Evolutionary conservation across 306 rosid genomes (phyloP).

Genomic region (cucumber (Cucumis sativus)): Cucumber_9930_V3 NC_026656.2:8401501-8402000

Average conservation of each 20-base stretch:
- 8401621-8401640: slow-evolving; percentile 59
- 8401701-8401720: slow-evolving; percentile 29
- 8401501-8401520: slow-evolving; percentile 65
- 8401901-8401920: background rate
- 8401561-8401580: slow-evolving; percentile 69
- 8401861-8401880: background rate
- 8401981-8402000: background rate
- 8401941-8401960: background rate
- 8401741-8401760: slow-evolving; percentile 27
- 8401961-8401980: background rate
- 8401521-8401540: slow-evolving; percentile 75
- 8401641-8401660: slow-evolving; percentile 55
- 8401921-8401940: background rate
- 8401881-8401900: background rate
- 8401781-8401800: background rate
- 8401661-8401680: slow-evolving; percentile 33
- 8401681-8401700: slow-evolving; percentile 57
- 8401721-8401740: slow-evolving; percentile 31
- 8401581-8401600: slow-evolving; percentile 78
- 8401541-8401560: slow-evolving; percentile 47
- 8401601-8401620: slow-evolving; percentile 75
- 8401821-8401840: background rate
- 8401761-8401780: background rate
- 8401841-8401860: background rate
- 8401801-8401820: background rate